A percentile compares a stretch with the other conserved stretches of the same genome.
Evolutionary conservation across 2,329 filamentous ascomycete species (phyloP).

Genomic region (Allantophomopsis cytisporea): DNA sequence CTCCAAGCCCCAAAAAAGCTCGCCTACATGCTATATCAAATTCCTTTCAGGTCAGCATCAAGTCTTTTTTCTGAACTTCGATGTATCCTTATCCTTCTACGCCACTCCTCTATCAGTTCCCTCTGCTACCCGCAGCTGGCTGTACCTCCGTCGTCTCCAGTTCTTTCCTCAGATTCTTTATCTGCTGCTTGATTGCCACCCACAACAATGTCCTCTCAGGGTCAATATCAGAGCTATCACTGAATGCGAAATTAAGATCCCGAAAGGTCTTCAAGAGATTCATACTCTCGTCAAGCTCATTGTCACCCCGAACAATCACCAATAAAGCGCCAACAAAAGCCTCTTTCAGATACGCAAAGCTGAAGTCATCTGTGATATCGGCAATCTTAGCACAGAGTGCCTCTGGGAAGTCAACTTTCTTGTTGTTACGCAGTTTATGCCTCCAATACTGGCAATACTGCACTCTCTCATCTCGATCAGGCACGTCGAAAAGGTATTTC

Average conservation of each 20-base stretch:
- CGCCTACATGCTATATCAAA: no score
- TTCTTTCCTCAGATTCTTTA: slow-evolving; percentile 44
- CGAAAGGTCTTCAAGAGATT: background rate
- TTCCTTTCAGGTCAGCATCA: no score
- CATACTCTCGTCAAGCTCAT: slow-evolving; percentile 11
- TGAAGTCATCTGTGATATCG: slow-evolving; percentile 48
- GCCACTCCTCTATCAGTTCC: no score
- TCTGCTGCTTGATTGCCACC: slow-evolving; percentile 49
- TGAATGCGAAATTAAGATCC: slow-evolving; percentile 22
- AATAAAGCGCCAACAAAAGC: slow-evolving; percentile 51
- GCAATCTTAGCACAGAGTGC: slow-evolving; percentile 44
- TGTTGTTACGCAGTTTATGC: slow-evolving; percentile 37
- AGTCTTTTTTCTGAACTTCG: no score
- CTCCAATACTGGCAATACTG: slow-evolving; percentile 53
- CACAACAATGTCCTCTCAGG: slow-evolving; percentile 33
- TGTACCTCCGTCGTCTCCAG: slow-evolving; percentile 23
- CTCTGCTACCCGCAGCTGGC: no score
- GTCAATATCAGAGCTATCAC: background rate
- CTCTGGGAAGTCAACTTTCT: slow-evolving; percentile 45
- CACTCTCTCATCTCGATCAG: slow-evolving; percentile 35
- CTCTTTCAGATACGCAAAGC: slow-evolving; percentile 58
- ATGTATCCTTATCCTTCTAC: no score
- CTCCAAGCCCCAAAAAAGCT: no score
- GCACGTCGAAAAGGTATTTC: slow-evolving; percentile 51
- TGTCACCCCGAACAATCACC: slow-evolving; percentile 31